These are phyloP conservation scores for Wallacemonas sp. DNA, from an alignment of 208 protist species.

Conservation along the genomic window DNA sequence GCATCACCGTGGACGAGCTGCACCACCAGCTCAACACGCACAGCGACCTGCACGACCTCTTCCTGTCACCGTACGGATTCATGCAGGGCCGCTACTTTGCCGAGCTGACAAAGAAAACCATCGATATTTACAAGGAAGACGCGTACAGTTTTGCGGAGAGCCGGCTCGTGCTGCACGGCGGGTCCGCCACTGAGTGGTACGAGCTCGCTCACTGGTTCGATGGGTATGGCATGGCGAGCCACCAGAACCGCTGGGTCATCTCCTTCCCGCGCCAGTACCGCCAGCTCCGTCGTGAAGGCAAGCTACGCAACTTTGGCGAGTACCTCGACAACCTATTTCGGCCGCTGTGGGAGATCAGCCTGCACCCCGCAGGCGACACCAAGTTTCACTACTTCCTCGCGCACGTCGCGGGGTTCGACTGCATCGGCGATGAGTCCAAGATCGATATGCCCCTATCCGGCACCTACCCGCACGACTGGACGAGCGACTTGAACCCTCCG, in stretches of 20 bases:
- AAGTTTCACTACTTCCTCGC: slow-evolving; percentile 96
- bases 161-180: slow-evolving; percentile 77
- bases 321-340: slow-evolving; percentile 97
- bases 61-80: slow-evolving; percentile 84
- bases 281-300: slow-evolving; percentile 71
- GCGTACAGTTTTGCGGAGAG: slow-evolving; percentile 87
- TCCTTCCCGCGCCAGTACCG: slow-evolving; percentile 92
- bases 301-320: slow-evolving; percentile 92
- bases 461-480: slow-evolving; percentile 92
- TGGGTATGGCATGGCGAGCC: slow-evolving; percentile 94
- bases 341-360: slow-evolving; percentile 97
- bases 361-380: slow-evolving; percentile 93
- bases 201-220: slow-evolving; percentile 95
- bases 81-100: slow-evolving; percentile 94
- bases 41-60: slow-evolving; percentile 62
- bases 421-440: slow-evolving; percentile 95
- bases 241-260: slow-evolving; percentile 97
- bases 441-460: slow-evolving; percentile 84
- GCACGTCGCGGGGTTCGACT: slow-evolving; percentile 97
- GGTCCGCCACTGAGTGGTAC: slow-evolving; percentile 91
- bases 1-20: slow-evolving; percentile 87
- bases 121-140: slow-evolving; percentile 83
- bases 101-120: slow-evolving; percentile 84
- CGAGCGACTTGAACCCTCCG: slow-evolving; percentile 94
- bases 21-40: slow-evolving; percentile 77